Percentiles rank a stretch among this genome's conserved stretches.
phyloP scores from a whole-genome alignment of 73 alveolate genomes.

The Effrenium voratum region DNA sequence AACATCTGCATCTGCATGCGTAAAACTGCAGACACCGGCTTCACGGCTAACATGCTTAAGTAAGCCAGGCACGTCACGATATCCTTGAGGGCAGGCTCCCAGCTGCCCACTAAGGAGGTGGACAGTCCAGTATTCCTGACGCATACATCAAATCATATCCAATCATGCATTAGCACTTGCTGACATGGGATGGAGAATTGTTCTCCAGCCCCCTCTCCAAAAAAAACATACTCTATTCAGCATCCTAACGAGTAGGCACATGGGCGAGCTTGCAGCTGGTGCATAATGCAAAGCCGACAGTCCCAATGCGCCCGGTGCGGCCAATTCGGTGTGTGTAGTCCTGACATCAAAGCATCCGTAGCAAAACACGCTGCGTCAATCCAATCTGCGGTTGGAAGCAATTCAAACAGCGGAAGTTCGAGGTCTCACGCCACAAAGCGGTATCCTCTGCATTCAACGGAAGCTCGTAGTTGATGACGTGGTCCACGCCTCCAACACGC shows the following conservation, averaged over 20 bases:
- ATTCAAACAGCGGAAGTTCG: not conserved
- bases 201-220: too few species aligned
- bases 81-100: slow-evolving; percentile 87
- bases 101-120: slow-evolving; percentile 79
- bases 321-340: slow-evolving; percentile 95
- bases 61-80: slow-evolving; percentile 17
- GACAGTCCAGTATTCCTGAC: slow-evolving; percentile 94
- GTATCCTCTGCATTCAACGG: slow-evolving; percentile 93
- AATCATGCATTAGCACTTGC: too few species aligned
- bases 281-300: not conserved
- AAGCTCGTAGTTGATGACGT: slow-evolving; percentile 95
- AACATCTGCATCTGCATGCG: not conserved
- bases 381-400: not conserved
- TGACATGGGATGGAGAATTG: too few species aligned
- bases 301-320: slow-evolving; percentile 96
- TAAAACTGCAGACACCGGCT: not conserved
- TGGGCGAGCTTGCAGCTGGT: not conserved
- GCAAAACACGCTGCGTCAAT: not conserved
- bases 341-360: not conserved
- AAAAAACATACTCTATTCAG: too few species aligned
- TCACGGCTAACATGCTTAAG: not conserved
- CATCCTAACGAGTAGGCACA: too few species aligned
- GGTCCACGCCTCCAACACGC: slow-evolving; percentile 94
- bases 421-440: not conserved
- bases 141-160: not conserved